Conservation (phyloP, 768 basidiomycete genomes). For the Calocybe indica region DNA sequence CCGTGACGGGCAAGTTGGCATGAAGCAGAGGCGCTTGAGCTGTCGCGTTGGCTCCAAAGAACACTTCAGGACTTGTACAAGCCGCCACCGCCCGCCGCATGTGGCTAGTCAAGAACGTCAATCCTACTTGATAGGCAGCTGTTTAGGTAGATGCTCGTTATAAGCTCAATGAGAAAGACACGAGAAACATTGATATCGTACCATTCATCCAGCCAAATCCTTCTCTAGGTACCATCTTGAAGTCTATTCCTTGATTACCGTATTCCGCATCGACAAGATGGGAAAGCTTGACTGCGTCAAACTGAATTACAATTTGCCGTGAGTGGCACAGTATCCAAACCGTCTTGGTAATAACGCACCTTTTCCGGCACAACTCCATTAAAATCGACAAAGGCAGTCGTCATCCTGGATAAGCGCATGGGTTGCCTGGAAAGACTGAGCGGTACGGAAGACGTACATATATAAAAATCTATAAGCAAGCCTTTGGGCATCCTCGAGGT, state of each 20-base stretch:
- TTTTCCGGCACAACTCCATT: conserved; percentile 99
- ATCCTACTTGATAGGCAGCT: conserved; percentile 97
- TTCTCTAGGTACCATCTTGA: conserved; percentile 95
- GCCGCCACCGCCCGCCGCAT: conserved; percentile 95
- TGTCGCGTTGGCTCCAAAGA: conserved; percentile 56
- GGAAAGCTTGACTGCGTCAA: conserved; percentile 93
- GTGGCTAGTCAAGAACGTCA: conserved; percentile 87
- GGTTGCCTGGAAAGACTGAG: background rate
- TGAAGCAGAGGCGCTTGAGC: conserved; percentile 29
- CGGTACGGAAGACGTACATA: conserved; percentile 49
- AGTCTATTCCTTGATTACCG: conserved; percentile 93
- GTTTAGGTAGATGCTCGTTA: conserved; percentile 4
- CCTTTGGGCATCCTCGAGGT: conserved; percentile 87
- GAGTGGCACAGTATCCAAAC: background rate
- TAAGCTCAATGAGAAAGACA: background rate
- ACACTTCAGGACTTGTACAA: conserved; percentile 89
- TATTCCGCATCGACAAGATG: conserved; percentile 98
- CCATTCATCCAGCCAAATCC: conserved; percentile 99
- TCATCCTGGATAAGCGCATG: conserved; percentile 58
- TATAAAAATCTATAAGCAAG: conserved; percentile 96
- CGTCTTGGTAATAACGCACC: conserved; percentile 29
- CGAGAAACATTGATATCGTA: conserved; percentile 28
- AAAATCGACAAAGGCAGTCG: conserved; percentile 91
- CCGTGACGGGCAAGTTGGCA: conserved; percentile 34
- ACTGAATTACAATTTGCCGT: conserved; percentile 35